A percentile compares a stretch with the other conserved stretches of the same genome.
Conservation (phyloP, 2,329 filamentous ascomycete species). For the Apiospora rasikravindrae region DNA sequence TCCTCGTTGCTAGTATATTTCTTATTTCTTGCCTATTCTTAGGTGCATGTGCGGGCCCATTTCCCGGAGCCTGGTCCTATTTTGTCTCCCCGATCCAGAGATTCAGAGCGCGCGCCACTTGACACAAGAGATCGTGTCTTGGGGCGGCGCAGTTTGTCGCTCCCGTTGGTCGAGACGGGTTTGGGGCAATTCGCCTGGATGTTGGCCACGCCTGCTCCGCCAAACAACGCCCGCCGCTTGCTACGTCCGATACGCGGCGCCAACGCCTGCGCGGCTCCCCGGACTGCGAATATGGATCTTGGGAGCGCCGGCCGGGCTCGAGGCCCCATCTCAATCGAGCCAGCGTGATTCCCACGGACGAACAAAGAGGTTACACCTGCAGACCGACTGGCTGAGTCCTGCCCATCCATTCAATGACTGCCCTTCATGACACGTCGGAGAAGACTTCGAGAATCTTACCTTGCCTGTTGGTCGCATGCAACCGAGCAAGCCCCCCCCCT, state of each 20-base stretch:
- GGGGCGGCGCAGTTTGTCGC: neutral
- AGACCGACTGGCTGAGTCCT: neutral
- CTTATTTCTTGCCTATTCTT: conserved; percentile 6
- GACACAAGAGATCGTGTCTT: conserved; percentile 30
- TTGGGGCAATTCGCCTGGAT: conserved; percentile 22
- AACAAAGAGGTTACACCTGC: neutral
- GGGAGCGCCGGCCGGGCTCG: conserved; percentile 25
- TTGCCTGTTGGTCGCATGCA: neutral
- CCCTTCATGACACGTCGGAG: neutral
- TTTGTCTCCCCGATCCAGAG: conserved; percentile 24
- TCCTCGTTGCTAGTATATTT: neutral
- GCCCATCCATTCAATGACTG: neutral
- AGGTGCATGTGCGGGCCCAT: conserved; percentile 1
- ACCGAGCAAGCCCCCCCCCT: conserved; percentile 3
- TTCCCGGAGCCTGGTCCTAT: conserved; percentile 12
- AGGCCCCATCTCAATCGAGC: conserved; percentile 18
- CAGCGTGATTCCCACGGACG: neutral
- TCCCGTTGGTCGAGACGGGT: conserved; percentile 2
- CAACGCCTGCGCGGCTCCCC: conserved; percentile 31
- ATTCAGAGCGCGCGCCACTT: conserved; percentile 35
- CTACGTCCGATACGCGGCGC: conserved; percentile 25
- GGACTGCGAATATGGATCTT: conserved; percentile 19
- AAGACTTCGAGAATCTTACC: conserved; percentile 4
- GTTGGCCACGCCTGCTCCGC: conserved; percentile 27
- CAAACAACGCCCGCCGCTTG: conserved; percentile 24